Conservation (phyloP, 2,329 filamentous ascomycete species). For the Penicillium corylophilum region DNA sequence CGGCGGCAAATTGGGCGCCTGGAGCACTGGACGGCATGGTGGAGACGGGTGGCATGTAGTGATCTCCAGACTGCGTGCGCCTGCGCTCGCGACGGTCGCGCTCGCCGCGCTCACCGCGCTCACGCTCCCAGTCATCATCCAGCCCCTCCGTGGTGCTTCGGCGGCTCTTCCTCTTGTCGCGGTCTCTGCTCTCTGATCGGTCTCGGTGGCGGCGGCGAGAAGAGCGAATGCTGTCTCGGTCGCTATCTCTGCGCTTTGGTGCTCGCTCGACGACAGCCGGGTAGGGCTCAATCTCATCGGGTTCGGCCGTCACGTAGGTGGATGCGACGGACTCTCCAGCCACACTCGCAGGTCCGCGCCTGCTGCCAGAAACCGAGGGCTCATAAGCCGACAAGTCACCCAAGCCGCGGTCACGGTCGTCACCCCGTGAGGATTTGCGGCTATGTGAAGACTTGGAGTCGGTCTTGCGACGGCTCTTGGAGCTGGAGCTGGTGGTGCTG, state of each 20-base stretch:
- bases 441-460: constrained; percentile 37
- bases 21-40: constrained; percentile 25
- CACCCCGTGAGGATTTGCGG: constrained; percentile 46
- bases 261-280: constrained; percentile 31
- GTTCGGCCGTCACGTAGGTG: constrained; percentile 43
- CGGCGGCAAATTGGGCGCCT: constrained; percentile 30
- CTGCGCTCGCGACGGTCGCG: constrained; percentile 26
- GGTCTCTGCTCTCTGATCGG: constrained; percentile 30
- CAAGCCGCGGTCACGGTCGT: constrained; percentile 47
- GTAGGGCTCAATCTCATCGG: constrained; percentile 28
- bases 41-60: constrained; percentile 21
- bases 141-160: constrained; percentile 16
- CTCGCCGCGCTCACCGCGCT: constrained; percentile 10
- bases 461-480: constrained; percentile 35
- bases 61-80: constrained; percentile 32
- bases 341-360: constrained; percentile 27
- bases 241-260: constrained; percentile 28
- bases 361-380: constrained; percentile 25
- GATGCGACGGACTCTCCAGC: constrained; percentile 35
- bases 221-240: constrained; percentile 25
- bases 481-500: constrained; percentile 30
- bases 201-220: constrained; percentile 26
- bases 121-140: constrained; percentile 21
- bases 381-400: constrained; percentile 33
- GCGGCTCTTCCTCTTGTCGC: constrained; percentile 22